A percentile compares a stretch with the other conserved stretches of the same genome.
phyloP scores from a whole-genome alignment of 768 basidiomycete species.

The Boletus tomentosulus region DNA sequence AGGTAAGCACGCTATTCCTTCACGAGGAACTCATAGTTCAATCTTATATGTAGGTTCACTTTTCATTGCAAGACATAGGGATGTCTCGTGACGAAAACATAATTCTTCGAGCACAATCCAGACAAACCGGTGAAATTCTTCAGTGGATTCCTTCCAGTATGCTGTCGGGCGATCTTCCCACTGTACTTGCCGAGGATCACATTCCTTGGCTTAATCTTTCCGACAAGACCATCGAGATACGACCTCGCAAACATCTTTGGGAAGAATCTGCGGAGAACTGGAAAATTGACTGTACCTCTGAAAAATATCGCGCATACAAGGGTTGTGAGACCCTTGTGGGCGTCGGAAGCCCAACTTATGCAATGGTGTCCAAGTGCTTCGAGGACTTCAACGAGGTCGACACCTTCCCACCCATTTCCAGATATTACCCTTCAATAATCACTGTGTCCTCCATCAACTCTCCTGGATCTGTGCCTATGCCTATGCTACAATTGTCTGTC shows the following conservation, averaged over 20 bases:
- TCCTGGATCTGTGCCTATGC: too few species aligned
- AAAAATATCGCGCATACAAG: neutral
- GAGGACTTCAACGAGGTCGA: neutral
- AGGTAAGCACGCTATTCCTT: too few species aligned
- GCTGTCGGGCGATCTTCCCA: slow-evolving; percentile 17
- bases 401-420: neutral
- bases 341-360: slow-evolving; percentile 13
- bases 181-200: slow-evolving; percentile 7
- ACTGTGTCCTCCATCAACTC: neutral
- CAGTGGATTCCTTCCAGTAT: slow-evolving; percentile 11
- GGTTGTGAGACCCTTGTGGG: slow-evolving; percentile 9
- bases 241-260: slow-evolving; percentile 12
- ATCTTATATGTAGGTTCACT: too few species aligned
- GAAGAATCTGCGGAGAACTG: slow-evolving; percentile 12
- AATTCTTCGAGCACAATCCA: too few species aligned
- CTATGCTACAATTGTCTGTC: slow-evolving; percentile 8
- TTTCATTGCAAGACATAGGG: too few species aligned
- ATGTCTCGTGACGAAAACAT: too few species aligned
- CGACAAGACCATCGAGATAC: slow-evolving; percentile 14
- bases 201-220: slow-evolving; percentile 20
- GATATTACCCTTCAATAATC: too few species aligned
- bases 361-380: slow-evolving; percentile 10
- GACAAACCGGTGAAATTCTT: too few species aligned
- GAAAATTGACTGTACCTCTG: slow-evolving; percentile 1
- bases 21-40: too few species aligned